phyloP scores from a whole-genome alignment of 31 red algal species.

The Odonthalia washingtoniensis region DNA sequence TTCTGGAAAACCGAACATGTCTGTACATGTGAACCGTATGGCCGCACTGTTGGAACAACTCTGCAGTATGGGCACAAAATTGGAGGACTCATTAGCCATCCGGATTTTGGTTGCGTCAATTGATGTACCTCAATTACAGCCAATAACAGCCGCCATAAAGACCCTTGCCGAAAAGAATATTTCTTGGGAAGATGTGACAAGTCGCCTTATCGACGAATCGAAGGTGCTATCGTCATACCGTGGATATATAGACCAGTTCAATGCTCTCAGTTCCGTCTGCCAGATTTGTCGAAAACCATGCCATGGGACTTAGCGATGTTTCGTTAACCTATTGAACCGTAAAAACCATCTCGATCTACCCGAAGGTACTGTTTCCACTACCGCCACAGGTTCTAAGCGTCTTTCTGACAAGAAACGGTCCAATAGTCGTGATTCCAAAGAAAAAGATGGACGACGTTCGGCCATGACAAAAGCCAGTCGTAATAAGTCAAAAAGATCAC shows the following conservation, averaged over 20 bases:
- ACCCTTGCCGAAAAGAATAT: conserved; percentile 25
- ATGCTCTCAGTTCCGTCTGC: neutral
- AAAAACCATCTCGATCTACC: conserved; percentile 29
- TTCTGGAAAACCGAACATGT: neutral
- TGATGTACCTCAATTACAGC: conserved; percentile 14
- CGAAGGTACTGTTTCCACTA: neutral
- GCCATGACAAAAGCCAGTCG: conserved; percentile 7
- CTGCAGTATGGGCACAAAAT: conserved; percentile 4
- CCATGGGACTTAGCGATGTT: conserved; percentile 30
- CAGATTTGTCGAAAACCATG: conserved; percentile 24
- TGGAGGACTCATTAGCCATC: conserved; percentile 25
- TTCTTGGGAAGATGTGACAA: conserved; percentile 40
- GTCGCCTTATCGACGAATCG: conserved; percentile 27
- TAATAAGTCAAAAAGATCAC: too few relatives aligned
- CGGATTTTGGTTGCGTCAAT: conserved; percentile 32
- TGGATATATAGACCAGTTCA: neutral
- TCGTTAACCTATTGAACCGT: conserved; percentile 32
- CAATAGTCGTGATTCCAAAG: neutral
- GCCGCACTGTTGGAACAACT: conserved; percentile 29
- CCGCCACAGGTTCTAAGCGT: too few relatives aligned
- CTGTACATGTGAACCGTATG: conserved; percentile 36
- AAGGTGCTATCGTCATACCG: neutral
- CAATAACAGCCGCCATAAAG: conserved; percentile 48
- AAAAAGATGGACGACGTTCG: conserved; percentile 4
- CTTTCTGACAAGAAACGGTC: conserved; percentile 19